phyloP scores from a whole-genome alignment of 257 asterid species.

The Primulina eburnea region DNA sequence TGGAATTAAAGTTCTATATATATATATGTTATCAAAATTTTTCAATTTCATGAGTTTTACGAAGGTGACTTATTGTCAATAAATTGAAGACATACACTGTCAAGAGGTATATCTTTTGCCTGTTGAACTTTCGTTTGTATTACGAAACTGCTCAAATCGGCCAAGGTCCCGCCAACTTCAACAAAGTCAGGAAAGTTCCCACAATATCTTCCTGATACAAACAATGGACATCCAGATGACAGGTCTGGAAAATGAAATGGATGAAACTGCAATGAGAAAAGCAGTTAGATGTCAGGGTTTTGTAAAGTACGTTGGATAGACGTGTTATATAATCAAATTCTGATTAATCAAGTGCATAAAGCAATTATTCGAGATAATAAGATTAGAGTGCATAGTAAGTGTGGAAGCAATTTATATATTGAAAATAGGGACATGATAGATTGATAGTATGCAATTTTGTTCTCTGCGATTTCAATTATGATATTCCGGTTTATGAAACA shows the following conservation, averaged over 20 bases:
- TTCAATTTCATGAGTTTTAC: not conserved
- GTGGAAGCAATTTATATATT: not conserved
- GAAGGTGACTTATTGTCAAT: not conserved
- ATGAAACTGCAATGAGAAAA: constrained; percentile 52
- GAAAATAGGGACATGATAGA: not conserved
- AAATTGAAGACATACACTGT: constrained; percentile 48
- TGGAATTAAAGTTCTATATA: not conserved
- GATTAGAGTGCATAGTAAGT: not conserved
- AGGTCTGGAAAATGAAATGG: constrained; percentile 67
- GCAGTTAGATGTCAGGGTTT: not conserved
- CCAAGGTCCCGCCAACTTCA: constrained; percentile 51
- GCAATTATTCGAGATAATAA: not conserved
- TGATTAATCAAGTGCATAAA: not conserved
- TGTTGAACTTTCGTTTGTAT: constrained; percentile 50
- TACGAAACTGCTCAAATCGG: constrained; percentile 50
- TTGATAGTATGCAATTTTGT: not conserved
- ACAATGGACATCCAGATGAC: constrained; percentile 55
- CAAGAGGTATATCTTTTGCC: constrained; percentile 65
- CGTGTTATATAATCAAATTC: not conserved
- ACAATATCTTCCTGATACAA: constrained; percentile 68
- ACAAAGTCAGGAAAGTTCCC: constrained; percentile 64
- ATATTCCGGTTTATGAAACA: not conserved
- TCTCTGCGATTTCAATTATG: not conserved
- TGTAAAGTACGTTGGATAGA: not conserved
- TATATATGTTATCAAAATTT: not conserved